Percentiles rank a stretch among this genome's conserved stretches.
Evolutionary conservation across 2,329 filamentous ascomycete genomes (phyloP).

Genomic region (Cladophialophora bantiana): DNA sequence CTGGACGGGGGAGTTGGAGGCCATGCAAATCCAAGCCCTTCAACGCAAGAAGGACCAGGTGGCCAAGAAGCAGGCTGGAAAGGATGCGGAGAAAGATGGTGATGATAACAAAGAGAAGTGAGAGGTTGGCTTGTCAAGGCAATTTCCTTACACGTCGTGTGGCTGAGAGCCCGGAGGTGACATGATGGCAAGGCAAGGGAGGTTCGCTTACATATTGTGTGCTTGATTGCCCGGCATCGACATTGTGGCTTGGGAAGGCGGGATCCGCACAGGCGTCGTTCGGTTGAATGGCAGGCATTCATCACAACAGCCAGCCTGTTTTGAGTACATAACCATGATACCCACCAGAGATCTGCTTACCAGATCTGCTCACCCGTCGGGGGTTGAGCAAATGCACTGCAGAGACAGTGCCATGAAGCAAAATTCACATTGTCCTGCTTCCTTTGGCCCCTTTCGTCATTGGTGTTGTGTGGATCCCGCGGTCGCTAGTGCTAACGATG

Average conservation of each 20-base stretch:
- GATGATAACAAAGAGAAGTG: not conserved
- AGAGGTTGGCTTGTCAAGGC: not conserved
- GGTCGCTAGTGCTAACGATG: no score
- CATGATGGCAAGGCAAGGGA: not conserved
- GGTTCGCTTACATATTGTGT: not conserved
- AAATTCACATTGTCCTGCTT: no score
- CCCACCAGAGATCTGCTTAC: no score
- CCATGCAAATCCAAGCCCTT: constrained; percentile 23
- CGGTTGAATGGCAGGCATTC: not conserved
- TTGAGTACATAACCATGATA: no score
- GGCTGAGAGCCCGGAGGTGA: not conserved
- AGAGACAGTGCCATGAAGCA: no score
- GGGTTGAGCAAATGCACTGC: no score
- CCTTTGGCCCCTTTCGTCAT: no score
- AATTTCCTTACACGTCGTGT: not conserved
- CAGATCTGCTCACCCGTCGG: no score
- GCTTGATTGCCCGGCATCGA: no score
- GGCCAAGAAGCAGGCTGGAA: not conserved
- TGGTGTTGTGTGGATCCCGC: no score
- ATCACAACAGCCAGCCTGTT: not conserved
- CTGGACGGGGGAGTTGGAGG: constrained; percentile 26
- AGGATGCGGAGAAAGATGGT: not conserved
- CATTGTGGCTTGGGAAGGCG: no score
- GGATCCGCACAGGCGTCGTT: not conserved
- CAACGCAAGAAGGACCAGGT: constrained; percentile 9